Evolutionary conservation across 306 rosid species (phyloP).

Genomic region (Senna siamea): DNA sequence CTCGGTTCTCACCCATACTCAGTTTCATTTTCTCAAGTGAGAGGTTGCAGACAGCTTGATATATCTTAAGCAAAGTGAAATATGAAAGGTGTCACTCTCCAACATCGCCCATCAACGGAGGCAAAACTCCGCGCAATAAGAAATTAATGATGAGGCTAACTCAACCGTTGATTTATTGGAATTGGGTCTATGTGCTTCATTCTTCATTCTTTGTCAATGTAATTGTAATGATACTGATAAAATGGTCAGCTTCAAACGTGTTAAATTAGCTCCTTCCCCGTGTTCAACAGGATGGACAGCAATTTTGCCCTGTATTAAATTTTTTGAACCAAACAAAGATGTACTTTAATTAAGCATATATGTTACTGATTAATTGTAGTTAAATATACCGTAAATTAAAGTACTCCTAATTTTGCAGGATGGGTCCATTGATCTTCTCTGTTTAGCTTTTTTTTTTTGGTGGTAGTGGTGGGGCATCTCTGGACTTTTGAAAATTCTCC

Average conservation of each 20-base stretch:
- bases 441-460: no score
- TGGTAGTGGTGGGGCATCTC: not conserved
- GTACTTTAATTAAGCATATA: not conserved
- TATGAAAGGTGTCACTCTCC: no score
- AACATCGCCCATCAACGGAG: conserved; percentile 15
- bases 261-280: no score
- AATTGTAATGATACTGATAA: not conserved
- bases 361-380: not conserved
- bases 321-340: not conserved
- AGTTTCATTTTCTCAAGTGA: no score
- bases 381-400: not conserved
- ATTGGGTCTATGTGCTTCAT: no score
- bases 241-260: conserved; percentile 2
- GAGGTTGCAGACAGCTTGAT: not conserved
- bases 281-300: no score
- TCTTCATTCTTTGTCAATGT: conserved; percentile 7
- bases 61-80: not conserved
- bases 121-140: conserved; percentile 31
- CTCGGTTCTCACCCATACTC: no score
- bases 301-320: not conserved
- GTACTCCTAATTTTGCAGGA: not conserved
- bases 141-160: conserved; percentile 5
- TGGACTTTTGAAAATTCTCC: not conserved
- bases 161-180: not conserved
- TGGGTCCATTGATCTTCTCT: not conserved